Base-by-base conservation (phyloP, 768 basidiomycete genomes). In the Trametes sanguinea region DNA sequence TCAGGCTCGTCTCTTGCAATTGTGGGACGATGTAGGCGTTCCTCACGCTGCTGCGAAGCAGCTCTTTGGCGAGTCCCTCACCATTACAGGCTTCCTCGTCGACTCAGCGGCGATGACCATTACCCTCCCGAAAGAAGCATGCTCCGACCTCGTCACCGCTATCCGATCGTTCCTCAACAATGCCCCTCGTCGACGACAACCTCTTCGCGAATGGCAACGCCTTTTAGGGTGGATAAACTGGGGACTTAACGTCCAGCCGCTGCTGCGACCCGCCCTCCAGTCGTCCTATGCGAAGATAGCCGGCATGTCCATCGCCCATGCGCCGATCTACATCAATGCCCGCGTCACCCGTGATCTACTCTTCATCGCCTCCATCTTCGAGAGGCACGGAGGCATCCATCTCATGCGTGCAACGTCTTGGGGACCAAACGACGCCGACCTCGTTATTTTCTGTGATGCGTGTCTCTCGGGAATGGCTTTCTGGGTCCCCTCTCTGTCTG, bases 11-110 rank as follows among this genome's bases (percentile, higher is more conserved):
- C 70, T 81, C 1, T 74, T 83, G 0, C 42, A 39, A 2, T 71
- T 81, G 1, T 81, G 76, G 74, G 80, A 82, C 65, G 46, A 69
- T 1, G 64, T 81, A 11, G 72, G 76, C 0, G 68, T 80, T 10
- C 78, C 77, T 0, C 78, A 81, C 64, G 71, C 77, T 13, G 57
- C 68, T 11, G 37, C 52, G 3, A 83, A 82, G 59, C 81, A 82
- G 62, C 8, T 77, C 0, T 75, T 17, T n/a, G 78, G 77, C n/a
- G 0, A 6, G 42, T 6, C 35, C 0, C 71, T 81, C 13, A 65
- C 67, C 2, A 74, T 81, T 61, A 75, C 81, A 59, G 77, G 81
- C 22, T 77, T 78, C 56, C 30, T 69, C 0, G 76, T 81, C 29
- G 74, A 81, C 59, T 47, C 75, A 0, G 68, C 73, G 30, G 52